Conservation (phyloP, 352 stramenopile species). For the Globisporangium radiosum region DNA sequence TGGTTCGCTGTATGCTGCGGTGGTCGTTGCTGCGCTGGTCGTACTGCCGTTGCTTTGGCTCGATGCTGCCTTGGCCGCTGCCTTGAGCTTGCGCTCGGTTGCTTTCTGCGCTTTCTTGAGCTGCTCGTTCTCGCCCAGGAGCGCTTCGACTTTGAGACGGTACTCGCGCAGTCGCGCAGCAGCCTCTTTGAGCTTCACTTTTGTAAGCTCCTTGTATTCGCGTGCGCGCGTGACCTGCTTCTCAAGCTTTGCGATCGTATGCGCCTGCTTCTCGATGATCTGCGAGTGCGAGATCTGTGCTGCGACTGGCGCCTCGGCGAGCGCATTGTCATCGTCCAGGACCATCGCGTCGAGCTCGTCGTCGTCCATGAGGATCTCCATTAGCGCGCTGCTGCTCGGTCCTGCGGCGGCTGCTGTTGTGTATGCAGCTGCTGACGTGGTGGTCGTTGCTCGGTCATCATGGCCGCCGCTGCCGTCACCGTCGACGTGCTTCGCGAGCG, state of each 20-base stretch:
- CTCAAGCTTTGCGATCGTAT: constrained; percentile 44
- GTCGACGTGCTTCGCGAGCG: constrained; percentile 1
- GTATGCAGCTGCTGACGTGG: background rate
- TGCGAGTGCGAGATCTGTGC: constrained; percentile 54
- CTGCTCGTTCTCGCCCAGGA: constrained; percentile 22
- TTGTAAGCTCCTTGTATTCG: constrained; percentile 55
- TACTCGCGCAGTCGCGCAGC: constrained; percentile 53
- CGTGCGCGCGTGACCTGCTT: constrained; percentile 22
- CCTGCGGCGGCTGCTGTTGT: background rate
- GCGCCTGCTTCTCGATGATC: constrained; percentile 63
- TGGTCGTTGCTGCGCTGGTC: background rate
- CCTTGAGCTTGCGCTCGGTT: background rate
- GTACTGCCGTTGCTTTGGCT: background rate
- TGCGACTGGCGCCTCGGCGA: constrained; percentile 14
- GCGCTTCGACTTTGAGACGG: constrained; percentile 43
- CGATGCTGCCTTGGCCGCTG: background rate
- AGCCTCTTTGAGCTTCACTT: constrained; percentile 64
- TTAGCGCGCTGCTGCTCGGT: background rate
- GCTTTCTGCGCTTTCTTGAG: constrained; percentile 16
- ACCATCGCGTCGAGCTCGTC: constrained; percentile 10
- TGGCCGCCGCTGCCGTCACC: too few species aligned
- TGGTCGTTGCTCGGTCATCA: background rate
- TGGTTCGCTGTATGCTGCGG: constrained; percentile 7
- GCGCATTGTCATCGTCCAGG: background rate
- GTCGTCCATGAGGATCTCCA: constrained; percentile 12